Conservation (phyloP, 1,139 yeast genomes). For the Candida dubliniensis region DNA sequence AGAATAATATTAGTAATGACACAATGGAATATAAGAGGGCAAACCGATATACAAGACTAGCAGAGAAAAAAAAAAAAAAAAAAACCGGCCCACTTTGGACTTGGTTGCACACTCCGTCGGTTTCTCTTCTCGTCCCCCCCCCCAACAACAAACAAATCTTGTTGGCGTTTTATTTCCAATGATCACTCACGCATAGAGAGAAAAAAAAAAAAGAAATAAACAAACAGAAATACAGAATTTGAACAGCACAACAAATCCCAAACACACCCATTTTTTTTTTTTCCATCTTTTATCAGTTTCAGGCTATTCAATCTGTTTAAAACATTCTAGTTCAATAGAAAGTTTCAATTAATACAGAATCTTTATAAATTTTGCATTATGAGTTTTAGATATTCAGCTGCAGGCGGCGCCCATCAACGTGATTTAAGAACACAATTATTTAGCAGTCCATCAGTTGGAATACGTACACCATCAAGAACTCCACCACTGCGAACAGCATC, state of each 20-base stretch:
- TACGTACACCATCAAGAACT: constrained; percentile 20
- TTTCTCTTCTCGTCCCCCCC: no score
- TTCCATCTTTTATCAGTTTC: no score
- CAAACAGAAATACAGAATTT: not conserved
- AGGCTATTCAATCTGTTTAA: not conserved
- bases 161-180: no score
- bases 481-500: constrained; percentile 43
- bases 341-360: not conserved
- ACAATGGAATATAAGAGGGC: not conserved
- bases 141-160: no score
- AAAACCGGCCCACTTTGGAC: not conserved
- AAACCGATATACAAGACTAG: not conserved
- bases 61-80: not conserved
- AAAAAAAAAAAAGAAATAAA: not conserved
- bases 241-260: constrained; percentile 1
- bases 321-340: not conserved
- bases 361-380: constrained; percentile 12
- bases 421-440: constrained; percentile 50
- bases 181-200: no score
- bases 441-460: constrained; percentile 28
- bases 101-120: no score
- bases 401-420: constrained; percentile 44
- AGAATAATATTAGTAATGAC: not conserved
- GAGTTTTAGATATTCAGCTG: constrained; percentile 37
- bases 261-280: no score